phyloP scores from a whole-genome alignment of 495 filamentous ascomycete genomes.

The Neurospora hispaniola region DNA sequence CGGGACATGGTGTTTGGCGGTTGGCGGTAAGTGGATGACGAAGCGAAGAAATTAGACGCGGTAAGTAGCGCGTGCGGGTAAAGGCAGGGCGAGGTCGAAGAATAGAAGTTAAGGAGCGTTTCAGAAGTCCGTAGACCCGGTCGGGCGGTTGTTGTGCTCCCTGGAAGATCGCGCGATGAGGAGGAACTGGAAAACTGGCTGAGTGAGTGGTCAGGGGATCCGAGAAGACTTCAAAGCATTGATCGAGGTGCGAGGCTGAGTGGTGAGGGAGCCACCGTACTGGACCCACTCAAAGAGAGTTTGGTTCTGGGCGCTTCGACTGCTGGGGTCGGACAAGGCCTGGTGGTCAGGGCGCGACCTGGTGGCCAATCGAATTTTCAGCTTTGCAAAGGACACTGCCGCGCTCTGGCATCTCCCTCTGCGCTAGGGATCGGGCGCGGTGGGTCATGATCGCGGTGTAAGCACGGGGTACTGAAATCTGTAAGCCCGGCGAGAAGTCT shows the following conservation, averaged over 20 bases:
- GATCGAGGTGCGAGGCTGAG: background rate
- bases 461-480: background rate
- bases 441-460: background rate
- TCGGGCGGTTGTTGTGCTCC: background rate
- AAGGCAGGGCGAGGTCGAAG: background rate
- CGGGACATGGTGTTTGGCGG: conserved; percentile 56
- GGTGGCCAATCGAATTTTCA: conserved; percentile 14
- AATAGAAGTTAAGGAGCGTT: background rate
- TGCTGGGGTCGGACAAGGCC: background rate
- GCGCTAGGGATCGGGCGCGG: background rate
- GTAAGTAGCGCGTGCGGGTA: background rate
- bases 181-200: background rate
- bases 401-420: background rate
- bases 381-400: background rate
- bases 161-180: background rate
- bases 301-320: conserved; percentile 13
- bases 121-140: background rate
- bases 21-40: background rate
- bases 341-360: conserved; percentile 6
- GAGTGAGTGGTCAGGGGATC: background rate
- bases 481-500: background rate
- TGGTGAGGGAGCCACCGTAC: background rate
- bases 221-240: background rate
- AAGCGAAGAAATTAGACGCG: conserved; percentile 1
- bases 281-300: background rate